A percentile compares a stretch with the other conserved stretches of the same genome.
These are phyloP conservation scores for Phytophthora citricola DNA, from an alignment of 352 stramenopile species.

Conservation along the genomic window DNA sequence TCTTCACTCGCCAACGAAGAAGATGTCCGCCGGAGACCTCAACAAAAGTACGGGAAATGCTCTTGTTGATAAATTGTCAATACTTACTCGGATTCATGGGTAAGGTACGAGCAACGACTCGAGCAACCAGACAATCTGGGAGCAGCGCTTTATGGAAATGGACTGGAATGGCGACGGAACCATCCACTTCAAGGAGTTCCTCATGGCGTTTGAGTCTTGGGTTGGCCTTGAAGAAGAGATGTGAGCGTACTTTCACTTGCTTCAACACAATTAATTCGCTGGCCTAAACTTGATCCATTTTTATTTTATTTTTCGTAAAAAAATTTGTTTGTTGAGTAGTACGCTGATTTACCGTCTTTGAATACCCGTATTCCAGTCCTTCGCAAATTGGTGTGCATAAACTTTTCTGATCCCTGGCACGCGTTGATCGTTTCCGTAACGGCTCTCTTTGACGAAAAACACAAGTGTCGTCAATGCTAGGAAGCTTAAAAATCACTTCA, in stretches of 20 bases:
- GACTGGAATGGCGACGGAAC: constrained; percentile 87
- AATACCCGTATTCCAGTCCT: too few species aligned
- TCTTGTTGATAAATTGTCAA: background rate
- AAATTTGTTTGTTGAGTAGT: too few species aligned
- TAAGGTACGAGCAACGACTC: constrained; percentile 45
- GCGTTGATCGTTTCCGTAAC: too few species aligned
- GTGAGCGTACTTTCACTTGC: background rate
- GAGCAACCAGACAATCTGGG: constrained; percentile 79
- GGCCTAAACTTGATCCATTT: background rate
- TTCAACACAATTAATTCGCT: background rate
- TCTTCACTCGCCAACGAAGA: constrained; percentile 83
- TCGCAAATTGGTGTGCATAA: too few species aligned
- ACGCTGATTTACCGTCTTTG: too few species aligned
- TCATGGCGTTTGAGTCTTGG: background rate
- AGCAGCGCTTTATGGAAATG: constrained; percentile 88
- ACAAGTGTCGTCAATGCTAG: too few species aligned
- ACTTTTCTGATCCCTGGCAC: too few species aligned
- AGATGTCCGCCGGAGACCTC: constrained; percentile 52
- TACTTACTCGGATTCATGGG: background rate
- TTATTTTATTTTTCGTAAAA: too few species aligned
- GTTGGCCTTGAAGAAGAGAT: background rate
- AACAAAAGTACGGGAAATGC: constrained; percentile 21
- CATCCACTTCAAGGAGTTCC: constrained; percentile 92
- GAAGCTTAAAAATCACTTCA: too few species aligned
- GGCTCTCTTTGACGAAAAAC: too few species aligned